Conservation (phyloP, 2,329 filamentous ascomycete genomes). For the Colletotrichum australisinense region DNA sequence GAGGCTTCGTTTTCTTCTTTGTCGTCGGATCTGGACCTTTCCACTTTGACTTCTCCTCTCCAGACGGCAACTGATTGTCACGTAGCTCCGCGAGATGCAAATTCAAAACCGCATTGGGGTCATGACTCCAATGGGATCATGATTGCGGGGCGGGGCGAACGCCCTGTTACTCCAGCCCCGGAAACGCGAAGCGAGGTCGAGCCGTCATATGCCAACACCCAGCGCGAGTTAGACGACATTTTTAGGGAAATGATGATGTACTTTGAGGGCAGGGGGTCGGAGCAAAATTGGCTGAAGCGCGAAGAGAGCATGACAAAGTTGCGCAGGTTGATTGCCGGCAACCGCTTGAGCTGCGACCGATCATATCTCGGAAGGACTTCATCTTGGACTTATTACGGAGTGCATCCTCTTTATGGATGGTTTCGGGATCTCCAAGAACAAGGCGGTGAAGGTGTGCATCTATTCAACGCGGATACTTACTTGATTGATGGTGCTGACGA, state of each 20-base stretch:
- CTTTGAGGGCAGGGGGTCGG: slow-evolving; percentile 90
- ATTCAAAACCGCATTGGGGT: slow-evolving; percentile 99
- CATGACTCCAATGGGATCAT: slow-evolving; percentile 84
- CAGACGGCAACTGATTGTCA: too few species aligned
- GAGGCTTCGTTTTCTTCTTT: too few species aligned
- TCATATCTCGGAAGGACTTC: slow-evolving; percentile 92
- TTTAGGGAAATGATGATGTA: slow-evolving; percentile 82
- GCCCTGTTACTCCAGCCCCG: slow-evolving; percentile 70
- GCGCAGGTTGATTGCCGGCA: slow-evolving; percentile 83
- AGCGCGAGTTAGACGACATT: slow-evolving; percentile 88
- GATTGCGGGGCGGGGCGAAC: slow-evolving; percentile 50
- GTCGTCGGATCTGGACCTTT: too few species aligned
- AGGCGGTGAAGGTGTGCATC: slow-evolving; percentile 80
- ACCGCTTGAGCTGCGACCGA: slow-evolving; percentile 54
- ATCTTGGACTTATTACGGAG: slow-evolving; percentile 79
- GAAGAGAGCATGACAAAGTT: slow-evolving; percentile 85
- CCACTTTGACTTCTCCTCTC: too few species aligned
- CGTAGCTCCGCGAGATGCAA: slow-evolving; percentile 77
- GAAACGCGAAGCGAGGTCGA: slow-evolving; percentile 80
- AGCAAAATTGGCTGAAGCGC: slow-evolving; percentile 90
- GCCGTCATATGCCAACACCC: slow-evolving; percentile 84
- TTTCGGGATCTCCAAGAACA: slow-evolving; percentile 95
- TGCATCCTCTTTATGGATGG: slow-evolving; percentile 78
- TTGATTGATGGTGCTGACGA: slow-evolving; percentile 5
- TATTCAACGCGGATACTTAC: not conserved